Percentiles rank a stretch among this genome's conserved stretches.
Conservation (phyloP, 2,329 filamentous ascomycete species). For the Chlorencoelia australis region DNA sequence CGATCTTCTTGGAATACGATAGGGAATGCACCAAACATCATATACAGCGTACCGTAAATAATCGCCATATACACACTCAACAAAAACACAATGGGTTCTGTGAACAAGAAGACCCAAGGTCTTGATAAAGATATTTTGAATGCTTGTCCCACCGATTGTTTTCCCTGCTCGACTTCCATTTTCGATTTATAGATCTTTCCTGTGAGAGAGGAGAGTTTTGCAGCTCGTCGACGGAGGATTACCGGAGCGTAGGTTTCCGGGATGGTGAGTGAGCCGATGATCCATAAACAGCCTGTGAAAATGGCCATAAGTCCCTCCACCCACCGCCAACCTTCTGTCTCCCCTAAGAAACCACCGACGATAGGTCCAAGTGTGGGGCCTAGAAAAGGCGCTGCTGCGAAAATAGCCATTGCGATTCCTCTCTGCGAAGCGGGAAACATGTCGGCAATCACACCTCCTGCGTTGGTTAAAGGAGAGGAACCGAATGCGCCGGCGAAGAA, state of each 20-base stretch:
- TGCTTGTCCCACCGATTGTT: conserved; percentile 42
- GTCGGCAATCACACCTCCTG: conserved; percentile 51
- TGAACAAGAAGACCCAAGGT: conserved; percentile 75
- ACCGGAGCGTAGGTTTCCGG: conserved; percentile 55
- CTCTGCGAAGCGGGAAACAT: conserved; percentile 43
- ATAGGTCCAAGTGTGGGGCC: conserved; percentile 57
- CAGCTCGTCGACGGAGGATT: conserved; percentile 63
- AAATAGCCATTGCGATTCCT: conserved; percentile 49
- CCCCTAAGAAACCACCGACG: conserved; percentile 55
- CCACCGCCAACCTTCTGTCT: conserved; percentile 65
- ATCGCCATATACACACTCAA: conserved; percentile 55
- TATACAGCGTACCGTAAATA: conserved; percentile 43
- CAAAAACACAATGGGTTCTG: conserved; percentile 75
- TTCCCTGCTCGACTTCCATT: conserved; percentile 54
- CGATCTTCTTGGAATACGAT: conserved; percentile 54
- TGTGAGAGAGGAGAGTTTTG: conserved; percentile 42
- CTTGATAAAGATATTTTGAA: conserved; percentile 78
- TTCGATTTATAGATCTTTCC: conserved; percentile 59
- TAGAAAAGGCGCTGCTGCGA: conserved; percentile 56
- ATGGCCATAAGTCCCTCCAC: conserved; percentile 53
- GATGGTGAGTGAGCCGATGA: conserved; percentile 38
- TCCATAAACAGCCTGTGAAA: conserved; percentile 58
- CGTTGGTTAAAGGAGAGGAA: conserved; percentile 51
- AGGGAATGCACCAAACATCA: conserved; percentile 50
- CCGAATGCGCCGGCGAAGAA: conserved; percentile 57